Percentiles rank a stretch among this genome's conserved stretches.
phyloP scores from a whole-genome alignment of 805 yeast genomes.

The Myxozyma sirexii region DNA sequence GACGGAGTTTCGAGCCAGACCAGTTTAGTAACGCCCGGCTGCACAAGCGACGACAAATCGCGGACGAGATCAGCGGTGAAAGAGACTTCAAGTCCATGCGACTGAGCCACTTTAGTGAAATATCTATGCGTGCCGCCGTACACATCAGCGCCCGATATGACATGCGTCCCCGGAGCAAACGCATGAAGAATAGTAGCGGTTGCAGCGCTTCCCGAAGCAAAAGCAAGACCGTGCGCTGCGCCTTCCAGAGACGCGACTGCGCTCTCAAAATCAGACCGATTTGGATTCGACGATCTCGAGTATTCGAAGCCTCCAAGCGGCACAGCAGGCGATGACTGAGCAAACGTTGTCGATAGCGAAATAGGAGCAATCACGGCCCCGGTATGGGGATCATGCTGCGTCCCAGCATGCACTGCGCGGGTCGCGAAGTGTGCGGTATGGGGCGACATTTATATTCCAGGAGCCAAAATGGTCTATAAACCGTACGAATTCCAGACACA shows the following conservation, averaged over 20 bases:
- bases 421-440: conserved; percentile 60
- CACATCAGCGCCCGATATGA: conserved; percentile 79
- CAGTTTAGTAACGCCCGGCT: conserved; percentile 56
- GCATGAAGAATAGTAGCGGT: conserved; percentile 77
- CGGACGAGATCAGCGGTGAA: conserved; percentile 66
- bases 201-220: conserved; percentile 83
- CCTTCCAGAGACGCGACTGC: conserved; percentile 80
- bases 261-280: conserved; percentile 76
- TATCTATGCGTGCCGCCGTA: conserved; percentile 92
- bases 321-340: conserved; percentile 72
- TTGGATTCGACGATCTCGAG: conserved; percentile 84
- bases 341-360: conserved; percentile 82
- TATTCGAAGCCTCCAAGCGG: conserved; percentile 82
- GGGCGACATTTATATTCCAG: background rate
- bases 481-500: background rate
- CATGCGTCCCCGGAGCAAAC: conserved; percentile 70
- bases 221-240: conserved; percentile 74
- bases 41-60: conserved; percentile 60
- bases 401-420: conserved; percentile 82
- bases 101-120: conserved; percentile 79
- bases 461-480: background rate
- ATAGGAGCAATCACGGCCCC: conserved; percentile 89
- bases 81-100: conserved; percentile 71
- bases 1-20: conserved; percentile 92
- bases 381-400: conserved; percentile 67